Base-by-base conservation (phyloP, 2,329 filamentous ascomycete genomes). In the Annulohypoxylon truncatum region DNA sequence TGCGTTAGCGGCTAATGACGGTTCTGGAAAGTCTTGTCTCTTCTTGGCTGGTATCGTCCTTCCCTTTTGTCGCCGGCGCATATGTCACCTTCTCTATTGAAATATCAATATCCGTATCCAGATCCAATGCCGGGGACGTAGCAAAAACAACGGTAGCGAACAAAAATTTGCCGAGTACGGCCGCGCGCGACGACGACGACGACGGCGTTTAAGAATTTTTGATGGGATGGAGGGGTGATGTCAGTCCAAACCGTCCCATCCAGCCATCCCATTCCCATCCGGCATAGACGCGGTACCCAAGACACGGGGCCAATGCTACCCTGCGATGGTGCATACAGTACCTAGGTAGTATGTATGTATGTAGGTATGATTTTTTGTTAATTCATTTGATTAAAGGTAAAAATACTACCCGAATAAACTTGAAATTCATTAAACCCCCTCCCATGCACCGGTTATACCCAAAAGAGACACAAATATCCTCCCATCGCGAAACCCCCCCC, bases 61-160 rank as follows among this genome's bases (percentile, higher is more conserved):
- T 54, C 51, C 35, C 8, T 44, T 54, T 28, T 13, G 13, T 42
- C 18, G 24, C 24, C 18, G 38, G 51, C 24, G 51, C 35, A 28
- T 1, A 54, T 18, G 24, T 42, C 35, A 54, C 51, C 51, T 54
- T 54, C 51, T 54, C 9, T 8, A 54, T 53, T 53, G 22, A 53
- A 29, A 7, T 12, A 2, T 10, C 40, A 4, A 18, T 29, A 29
- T 24, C 15, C 35, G n/a, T 40, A 54, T 24, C n/a, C 15, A 20
- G 3, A 13, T 9, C n/a, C n/a, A n/a, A 40, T 22, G n/a, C n/a
- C 20, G 29, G 44, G 7, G 22, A 12, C 7, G 12, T 1, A 29
- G 24, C 35, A 20, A 54, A 42, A 29, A n/a, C n/a, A 4, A 31
- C n/a, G 51, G 35, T 31, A 44, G 15, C 24, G 35, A 20, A 2